Evolutionary conservation across 176 grass and related monocot species (phyloP).

Genomic region (Themeda triandra): DNA sequence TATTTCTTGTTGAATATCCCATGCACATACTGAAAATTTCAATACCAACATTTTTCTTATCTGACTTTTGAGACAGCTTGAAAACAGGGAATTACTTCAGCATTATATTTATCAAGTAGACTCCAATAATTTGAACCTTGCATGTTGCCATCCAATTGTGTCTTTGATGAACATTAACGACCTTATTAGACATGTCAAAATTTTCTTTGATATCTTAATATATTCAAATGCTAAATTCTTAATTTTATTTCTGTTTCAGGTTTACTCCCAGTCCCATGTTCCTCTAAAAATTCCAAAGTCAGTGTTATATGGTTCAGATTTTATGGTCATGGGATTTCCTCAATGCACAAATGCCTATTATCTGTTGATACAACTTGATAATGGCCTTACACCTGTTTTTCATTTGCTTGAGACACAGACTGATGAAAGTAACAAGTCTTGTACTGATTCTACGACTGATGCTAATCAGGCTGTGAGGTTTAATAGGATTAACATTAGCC

Average conservation of each 20-base stretch:
- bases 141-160: not conserved
- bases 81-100: not conserved
- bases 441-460: conserved; percentile 50
- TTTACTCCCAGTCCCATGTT: conserved; percentile 67
- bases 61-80: not conserved
- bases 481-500: conserved; percentile 63
- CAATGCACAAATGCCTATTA: conserved; percentile 76
- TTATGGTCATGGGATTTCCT: conserved; percentile 68
- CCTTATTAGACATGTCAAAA: not conserved
- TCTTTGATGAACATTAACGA: not conserved
- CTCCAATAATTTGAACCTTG: conserved; percentile 3
- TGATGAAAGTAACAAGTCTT: conserved; percentile 44
- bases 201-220: conserved; percentile 21
- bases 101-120: not conserved
- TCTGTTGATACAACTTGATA: conserved; percentile 85
- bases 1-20: too few species aligned
- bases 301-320: conserved; percentile 68
- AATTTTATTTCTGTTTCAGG: conserved; percentile 52
- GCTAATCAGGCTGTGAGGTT: conserved; percentile 52
- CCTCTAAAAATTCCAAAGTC: conserved; percentile 66
- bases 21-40: not conserved
- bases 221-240: conserved; percentile 14
- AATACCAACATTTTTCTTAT: not conserved
- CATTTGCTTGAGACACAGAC: conserved; percentile 62
- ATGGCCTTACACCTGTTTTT: conserved; percentile 72